Evolutionary conservation across 1,284 basidiomycete genomes (phyloP).

Genomic region (Prillingera fragicola): DNA sequence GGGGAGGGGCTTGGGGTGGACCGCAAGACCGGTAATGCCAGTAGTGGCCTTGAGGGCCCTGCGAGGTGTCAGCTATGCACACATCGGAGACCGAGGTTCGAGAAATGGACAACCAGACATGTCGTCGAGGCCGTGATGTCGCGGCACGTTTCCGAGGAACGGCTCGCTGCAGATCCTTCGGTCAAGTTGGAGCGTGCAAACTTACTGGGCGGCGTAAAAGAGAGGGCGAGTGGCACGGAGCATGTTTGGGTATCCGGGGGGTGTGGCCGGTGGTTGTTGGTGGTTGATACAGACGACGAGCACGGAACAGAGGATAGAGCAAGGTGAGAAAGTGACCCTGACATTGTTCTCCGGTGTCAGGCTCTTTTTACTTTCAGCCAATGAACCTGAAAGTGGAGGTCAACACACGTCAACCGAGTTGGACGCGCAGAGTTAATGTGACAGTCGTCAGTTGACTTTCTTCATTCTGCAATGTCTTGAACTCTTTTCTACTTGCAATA

Average conservation of each 20-base stretch:
- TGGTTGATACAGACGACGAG: no score
- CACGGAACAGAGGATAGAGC: background rate
- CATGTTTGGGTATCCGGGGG: conserved; percentile 52
- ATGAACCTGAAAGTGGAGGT: no score
- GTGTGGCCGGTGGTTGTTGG: background rate
- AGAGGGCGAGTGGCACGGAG: conserved; percentile 70
- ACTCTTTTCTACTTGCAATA: no score
- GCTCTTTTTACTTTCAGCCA: no score
- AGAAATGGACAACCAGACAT: background rate
- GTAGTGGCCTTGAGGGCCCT: conserved; percentile 65
- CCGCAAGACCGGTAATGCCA: conserved; percentile 60
- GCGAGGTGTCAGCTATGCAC: conserved; percentile 42
- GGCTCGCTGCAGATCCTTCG: background rate
- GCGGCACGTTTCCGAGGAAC: no score
- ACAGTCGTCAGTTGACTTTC: no score
- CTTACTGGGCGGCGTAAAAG: conserved; percentile 45
- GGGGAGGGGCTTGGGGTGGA: conserved; percentile 62
- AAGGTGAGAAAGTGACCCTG: background rate
- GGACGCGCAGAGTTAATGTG: no score
- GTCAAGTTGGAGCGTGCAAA: background rate
- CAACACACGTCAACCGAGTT: no score
- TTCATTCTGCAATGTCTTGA: no score
- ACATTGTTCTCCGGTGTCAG: no score
- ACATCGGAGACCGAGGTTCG: background rate
- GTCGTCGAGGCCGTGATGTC: no score